These are phyloP conservation scores for Lenwebbia sp. DNA, from an alignment of 345 rosid genomes.

Conservation along the genomic window DNA sequence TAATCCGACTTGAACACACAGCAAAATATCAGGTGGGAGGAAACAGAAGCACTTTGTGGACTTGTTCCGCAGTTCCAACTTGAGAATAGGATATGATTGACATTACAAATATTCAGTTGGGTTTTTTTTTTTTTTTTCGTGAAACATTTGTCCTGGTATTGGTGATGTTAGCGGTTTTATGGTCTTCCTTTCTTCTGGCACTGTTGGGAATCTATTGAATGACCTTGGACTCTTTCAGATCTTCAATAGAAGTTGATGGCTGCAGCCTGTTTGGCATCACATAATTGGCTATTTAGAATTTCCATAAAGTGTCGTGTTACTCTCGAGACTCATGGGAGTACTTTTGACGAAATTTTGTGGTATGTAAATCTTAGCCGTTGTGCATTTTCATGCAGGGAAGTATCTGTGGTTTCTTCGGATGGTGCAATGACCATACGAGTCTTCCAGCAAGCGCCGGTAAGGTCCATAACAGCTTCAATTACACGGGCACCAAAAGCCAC, in stretches of 20 bases:
- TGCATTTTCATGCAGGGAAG: constrained; percentile 5
- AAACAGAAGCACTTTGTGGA: not conserved
- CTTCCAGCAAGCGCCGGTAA: constrained; percentile 1
- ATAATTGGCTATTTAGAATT: not conserved
- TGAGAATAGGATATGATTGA: not conserved
- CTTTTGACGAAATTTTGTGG: not conserved
- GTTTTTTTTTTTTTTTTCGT: not conserved
- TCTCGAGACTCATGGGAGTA: not conserved
- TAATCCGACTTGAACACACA: not conserved
- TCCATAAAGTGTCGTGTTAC: not conserved
- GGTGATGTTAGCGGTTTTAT: not conserved
- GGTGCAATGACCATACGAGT: constrained; percentile 32
- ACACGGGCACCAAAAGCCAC: constrained; percentile 4
- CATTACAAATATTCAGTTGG: not conserved
- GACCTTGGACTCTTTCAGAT: not conserved
- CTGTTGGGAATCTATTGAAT: not conserved
- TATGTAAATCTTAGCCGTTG: not conserved
- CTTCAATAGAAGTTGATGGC: not conserved
- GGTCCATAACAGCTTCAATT: not conserved
- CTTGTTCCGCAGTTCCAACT: not conserved
- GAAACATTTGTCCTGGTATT: not conserved
- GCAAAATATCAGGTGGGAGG: not conserved
- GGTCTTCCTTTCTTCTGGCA: not conserved
- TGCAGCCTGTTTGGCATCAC: not conserved
- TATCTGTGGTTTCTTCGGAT: constrained; percentile 54